Conservation (phyloP, 2,329 filamentous ascomycete species). For the Diaporthe helianthi region DNA sequence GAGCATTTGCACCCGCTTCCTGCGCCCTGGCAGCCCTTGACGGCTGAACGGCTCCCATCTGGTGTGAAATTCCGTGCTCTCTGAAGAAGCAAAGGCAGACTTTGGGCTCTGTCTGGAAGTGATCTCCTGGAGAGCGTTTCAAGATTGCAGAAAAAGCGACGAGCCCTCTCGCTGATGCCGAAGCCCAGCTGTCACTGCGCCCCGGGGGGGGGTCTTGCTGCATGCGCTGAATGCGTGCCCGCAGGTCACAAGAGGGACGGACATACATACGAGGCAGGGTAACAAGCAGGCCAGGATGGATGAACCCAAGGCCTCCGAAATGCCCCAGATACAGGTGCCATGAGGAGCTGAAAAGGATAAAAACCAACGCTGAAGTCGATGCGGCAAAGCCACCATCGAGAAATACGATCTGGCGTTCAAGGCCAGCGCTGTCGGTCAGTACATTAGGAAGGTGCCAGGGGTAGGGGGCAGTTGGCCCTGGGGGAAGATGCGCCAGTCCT, state of each 20-base stretch:
- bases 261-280: background rate
- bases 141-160: constrained; percentile 15
- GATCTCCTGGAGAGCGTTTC: background rate
- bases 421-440: constrained; percentile 6
- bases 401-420: constrained; percentile 20
- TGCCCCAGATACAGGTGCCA: background rate
- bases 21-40: no score
- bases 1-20: background rate
- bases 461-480: background rate
- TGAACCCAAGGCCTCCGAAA: background rate
- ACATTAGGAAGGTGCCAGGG: background rate
- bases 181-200: background rate
- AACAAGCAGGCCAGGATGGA: background rate
- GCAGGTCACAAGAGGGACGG: background rate
- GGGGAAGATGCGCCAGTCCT: background rate
- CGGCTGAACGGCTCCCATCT: no score
- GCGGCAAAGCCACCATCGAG: constrained; percentile 9
- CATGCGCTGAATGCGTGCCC: background rate
- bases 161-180: constrained; percentile 25
- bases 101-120: constrained; percentile 6
- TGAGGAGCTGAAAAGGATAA: constrained; percentile 22
- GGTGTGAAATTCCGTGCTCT: background rate
- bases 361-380: background rate
- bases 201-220: constrained; percentile 2
- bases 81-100: background rate